Base-by-base conservation (phyloP, 2,329 filamentous ascomycete genomes). In the Clarireedia homoeocarpa region DNA sequence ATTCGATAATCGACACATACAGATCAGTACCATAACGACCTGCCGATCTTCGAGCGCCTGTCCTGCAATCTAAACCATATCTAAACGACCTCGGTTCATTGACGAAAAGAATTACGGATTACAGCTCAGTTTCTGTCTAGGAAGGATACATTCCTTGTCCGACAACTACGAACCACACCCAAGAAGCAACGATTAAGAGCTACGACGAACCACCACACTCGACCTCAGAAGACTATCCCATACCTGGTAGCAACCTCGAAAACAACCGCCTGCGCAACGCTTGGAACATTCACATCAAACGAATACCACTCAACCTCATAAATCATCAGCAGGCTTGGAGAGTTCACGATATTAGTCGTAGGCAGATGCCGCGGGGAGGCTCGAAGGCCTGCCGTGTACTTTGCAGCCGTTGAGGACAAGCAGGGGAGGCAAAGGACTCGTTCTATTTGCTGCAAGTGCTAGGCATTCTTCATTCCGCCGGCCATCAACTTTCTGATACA, bases 51-150 rank as follows among this genome's bases (percentile, higher is more conserved):
- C 30, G 30, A 34, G 30, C 30, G 30, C 30, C 30, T 34, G 10
- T 4, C 30, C 9, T 12, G 3, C 30, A 34, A 12, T 34, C 30
- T 12, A 12, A 34, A 34, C 3, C 4, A 14, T 34, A 34, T 34
- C 30, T 5, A 34, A 30, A 30, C 30, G 10, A 34, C 27, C 27
- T 30, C 27, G 1, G 20, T 23, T 44, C 5, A 9, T 17, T 17
- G 20, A 17, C 17, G n/a, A 24, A 17, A 12, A 44, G 5, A 65
- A 12, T 27, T 56, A 2, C 67, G 5, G 65, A 12, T 27, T 56
- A 2, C 67, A 62, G 20, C 65, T 77, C 14, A 67, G 64, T 23
- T 30, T 56, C 1, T 59, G 71, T 26, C 65, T 77, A 5, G 58
- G 17, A 44, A 44, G 17, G 40, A 44, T 44, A 44, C 40, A 44